Percentiles rank a stretch among this genome's conserved stretches.
These are phyloP conservation scores for Globisporangium iwayamae DNA, from an alignment of 352 stramenopile species.

Conservation along the genomic window DNA sequence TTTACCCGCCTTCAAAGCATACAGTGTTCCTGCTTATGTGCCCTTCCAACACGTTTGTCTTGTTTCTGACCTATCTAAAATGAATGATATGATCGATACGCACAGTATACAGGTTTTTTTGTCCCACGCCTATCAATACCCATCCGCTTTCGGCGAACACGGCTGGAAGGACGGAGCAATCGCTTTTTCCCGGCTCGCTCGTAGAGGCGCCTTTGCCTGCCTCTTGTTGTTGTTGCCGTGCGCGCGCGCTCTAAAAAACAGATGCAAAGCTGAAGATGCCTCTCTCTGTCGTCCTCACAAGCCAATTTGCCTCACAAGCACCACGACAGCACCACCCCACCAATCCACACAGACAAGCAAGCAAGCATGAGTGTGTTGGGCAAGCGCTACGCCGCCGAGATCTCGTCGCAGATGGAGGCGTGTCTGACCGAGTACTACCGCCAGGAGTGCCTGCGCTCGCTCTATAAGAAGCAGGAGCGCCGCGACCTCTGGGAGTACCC, in stretches of 20 bases:
- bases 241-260: background rate
- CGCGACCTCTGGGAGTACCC: constrained; percentile 37
- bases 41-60: too few relatives aligned
- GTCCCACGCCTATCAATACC: constrained; percentile 16
- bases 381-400: constrained; percentile 69
- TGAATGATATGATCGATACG: background rate
- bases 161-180: constrained; percentile 14
- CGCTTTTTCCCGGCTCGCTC: constrained; percentile 10
- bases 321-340: constrained; percentile 10
- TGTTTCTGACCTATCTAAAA: background rate
- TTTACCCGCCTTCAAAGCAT: background rate
- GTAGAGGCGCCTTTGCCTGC: background rate
- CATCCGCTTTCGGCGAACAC: constrained; percentile 13
- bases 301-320: constrained; percentile 38
- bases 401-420: constrained; percentile 45
- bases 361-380: constrained; percentile 39
- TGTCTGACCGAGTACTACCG: constrained; percentile 82
- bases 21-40: background rate
- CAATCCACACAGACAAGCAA: constrained; percentile 17
- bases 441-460: constrained; percentile 69
- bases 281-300: constrained; percentile 22
- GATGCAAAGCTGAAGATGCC: constrained; percentile 8
- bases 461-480: constrained; percentile 64
- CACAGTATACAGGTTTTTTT: background rate
- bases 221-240: background rate